A percentile compares a stretch with the other conserved stretches of the same genome.
Evolutionary conservation across 305 asterid species (phyloP).

Genomic region (Fraxinus xanthoxyloides): DNA sequence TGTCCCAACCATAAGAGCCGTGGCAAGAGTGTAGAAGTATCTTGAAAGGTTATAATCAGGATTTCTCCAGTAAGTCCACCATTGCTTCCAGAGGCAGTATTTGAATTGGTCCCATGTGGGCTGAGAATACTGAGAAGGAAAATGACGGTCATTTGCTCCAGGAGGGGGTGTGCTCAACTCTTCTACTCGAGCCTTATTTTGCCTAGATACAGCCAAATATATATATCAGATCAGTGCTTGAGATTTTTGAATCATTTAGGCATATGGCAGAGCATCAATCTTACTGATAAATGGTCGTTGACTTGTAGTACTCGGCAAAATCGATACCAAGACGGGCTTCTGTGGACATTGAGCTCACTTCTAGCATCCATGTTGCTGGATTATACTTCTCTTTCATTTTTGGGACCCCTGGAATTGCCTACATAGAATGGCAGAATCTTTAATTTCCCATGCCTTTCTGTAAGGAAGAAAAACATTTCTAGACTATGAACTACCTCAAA

Average conservation of each 20-base stretch:
- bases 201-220: slow-evolving; percentile 29
- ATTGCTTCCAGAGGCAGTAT: slow-evolving; percentile 63
- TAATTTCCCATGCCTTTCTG: background rate
- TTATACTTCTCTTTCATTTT: slow-evolving; percentile 50
- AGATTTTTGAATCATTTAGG: background rate
- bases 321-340: slow-evolving; percentile 60
- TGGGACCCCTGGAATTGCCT: slow-evolving; percentile 51
- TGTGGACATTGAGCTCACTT: slow-evolving; percentile 49
- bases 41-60: slow-evolving; percentile 72
- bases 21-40: slow-evolving; percentile 54
- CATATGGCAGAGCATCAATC: slow-evolving; percentile 10
- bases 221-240: background rate
- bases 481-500: slow-evolving; percentile 48
- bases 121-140: slow-evolving; percentile 50
- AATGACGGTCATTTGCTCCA: slow-evolving; percentile 46
- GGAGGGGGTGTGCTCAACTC: slow-evolving; percentile 49
- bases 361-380: slow-evolving; percentile 81
- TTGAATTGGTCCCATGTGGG: slow-evolving; percentile 51
- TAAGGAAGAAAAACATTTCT: background rate
- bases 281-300: slow-evolving; percentile 51
- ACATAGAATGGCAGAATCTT: slow-evolving; percentile 2
- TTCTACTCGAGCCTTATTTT: slow-evolving; percentile 51
- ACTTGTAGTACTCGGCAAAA: slow-evolving; percentile 59
- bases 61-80: slow-evolving; percentile 18
- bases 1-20: slow-evolving; percentile 58